These are phyloP conservation scores for Maudiozyma barnettii DNA, from an alignment of 805 yeast genomes.

Conservation along the genomic window DNA sequence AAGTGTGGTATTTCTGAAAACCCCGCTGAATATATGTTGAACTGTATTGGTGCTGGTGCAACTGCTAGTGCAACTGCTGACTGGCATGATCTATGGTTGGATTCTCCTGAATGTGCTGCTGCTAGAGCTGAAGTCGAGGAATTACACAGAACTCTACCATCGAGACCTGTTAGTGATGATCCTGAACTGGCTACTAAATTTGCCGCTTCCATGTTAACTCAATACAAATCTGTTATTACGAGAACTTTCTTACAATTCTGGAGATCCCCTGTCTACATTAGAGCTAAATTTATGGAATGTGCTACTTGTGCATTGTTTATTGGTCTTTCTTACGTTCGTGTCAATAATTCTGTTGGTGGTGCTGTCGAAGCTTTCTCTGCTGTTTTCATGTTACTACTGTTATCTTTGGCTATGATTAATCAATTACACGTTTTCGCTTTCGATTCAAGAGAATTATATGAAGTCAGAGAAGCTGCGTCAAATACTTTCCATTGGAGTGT, in stretches of 20 bases:
- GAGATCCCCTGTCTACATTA: slow-evolving; percentile 54
- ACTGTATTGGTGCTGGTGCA: slow-evolving; percentile 75
- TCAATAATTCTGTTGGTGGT: slow-evolving; percentile 53
- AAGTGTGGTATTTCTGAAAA: slow-evolving; percentile 52
- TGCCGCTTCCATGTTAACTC: slow-evolving; percentile 37
- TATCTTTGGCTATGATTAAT: slow-evolving; percentile 45
- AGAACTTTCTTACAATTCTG: slow-evolving; percentile 54
- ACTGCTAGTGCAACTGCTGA: slow-evolving; percentile 50
- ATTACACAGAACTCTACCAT: slow-evolving; percentile 40
- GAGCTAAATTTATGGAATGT: slow-evolving; percentile 47
- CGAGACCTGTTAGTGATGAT: slow-evolving; percentile 27
- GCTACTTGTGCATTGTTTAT: slow-evolving; percentile 48
- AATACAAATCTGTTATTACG: slow-evolving; percentile 36
- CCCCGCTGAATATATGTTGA: slow-evolving; percentile 70
- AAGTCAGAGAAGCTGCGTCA: slow-evolving; percentile 65
- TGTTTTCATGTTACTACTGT: slow-evolving; percentile 45
- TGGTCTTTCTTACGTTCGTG: slow-evolving; percentile 58
- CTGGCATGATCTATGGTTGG: slow-evolving; percentile 56
- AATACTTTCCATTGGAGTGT: slow-evolving; percentile 62
- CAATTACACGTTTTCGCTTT: slow-evolving; percentile 57
- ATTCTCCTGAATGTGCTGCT: slow-evolving; percentile 40
- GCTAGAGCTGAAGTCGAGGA: slow-evolving; percentile 43
- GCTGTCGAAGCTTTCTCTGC: slow-evolving; percentile 56
- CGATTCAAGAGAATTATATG: slow-evolving; percentile 52
- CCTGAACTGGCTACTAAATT: slow-evolving; percentile 33